A percentile compares a stretch with the other conserved stretches of the same genome.
phyloP scores from a whole-genome alignment of 768 basidiomycete species.

The Baorangia bicolor region DNA sequence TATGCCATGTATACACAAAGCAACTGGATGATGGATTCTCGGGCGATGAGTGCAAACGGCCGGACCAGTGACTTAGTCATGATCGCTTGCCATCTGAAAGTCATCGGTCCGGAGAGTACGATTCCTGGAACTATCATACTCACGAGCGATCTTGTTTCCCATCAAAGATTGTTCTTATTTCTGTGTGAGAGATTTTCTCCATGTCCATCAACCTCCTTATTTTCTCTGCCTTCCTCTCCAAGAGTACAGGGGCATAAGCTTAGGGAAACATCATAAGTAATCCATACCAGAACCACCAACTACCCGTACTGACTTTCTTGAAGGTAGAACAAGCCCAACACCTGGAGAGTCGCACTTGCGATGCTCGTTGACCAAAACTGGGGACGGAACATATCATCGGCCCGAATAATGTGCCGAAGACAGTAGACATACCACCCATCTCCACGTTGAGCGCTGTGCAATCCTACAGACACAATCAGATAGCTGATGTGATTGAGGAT shows the following conservation, averaged over 20 bases:
- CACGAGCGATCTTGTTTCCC: slow-evolving; percentile 41
- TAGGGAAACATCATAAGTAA: slow-evolving; percentile 15
- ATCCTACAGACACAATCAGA: slow-evolving; percentile 37
- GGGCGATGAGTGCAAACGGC: slow-evolving; percentile 63
- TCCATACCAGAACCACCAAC: neutral
- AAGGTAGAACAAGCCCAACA: slow-evolving; percentile 54
- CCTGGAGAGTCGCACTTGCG: slow-evolving; percentile 51
- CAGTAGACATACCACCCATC: slow-evolving; percentile 57
- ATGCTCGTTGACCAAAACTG: slow-evolving; percentile 71
- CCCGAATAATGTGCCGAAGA: neutral
- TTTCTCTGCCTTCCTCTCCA: slow-evolving; percentile 50
- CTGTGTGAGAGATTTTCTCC: slow-evolving; percentile 41
- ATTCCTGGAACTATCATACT: slow-evolving; percentile 16
- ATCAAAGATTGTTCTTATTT: slow-evolving; percentile 51
- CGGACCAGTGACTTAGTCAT: slow-evolving; percentile 55
- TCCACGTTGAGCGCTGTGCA: slow-evolving; percentile 61
- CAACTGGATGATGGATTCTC: slow-evolving; percentile 67
- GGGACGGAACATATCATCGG: neutral
- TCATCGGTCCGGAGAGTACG: neutral
- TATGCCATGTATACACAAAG: slow-evolving; percentile 70
- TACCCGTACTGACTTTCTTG: slow-evolving; percentile 53
- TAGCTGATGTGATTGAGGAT: neutral
- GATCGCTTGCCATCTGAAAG: slow-evolving; percentile 49
- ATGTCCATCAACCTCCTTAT: slow-evolving; percentile 46
- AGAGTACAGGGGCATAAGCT: slow-evolving; percentile 32